phyloP scores from a whole-genome alignment of 2,329 filamentous ascomycete genomes.

The Pseudogymnoascus sp. region DNA sequence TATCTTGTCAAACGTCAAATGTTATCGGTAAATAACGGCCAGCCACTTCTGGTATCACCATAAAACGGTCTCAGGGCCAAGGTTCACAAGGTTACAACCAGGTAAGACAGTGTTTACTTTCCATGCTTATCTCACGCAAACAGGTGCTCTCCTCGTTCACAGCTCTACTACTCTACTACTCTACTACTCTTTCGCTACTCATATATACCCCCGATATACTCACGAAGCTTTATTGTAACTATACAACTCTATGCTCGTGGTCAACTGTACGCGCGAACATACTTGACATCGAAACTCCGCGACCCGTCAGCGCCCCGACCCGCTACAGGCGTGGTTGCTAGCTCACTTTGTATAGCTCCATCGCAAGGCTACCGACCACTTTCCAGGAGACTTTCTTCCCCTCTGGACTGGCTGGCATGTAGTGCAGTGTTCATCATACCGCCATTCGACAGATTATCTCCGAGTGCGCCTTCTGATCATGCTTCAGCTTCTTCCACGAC shows the following conservation, averaged over 20 bases:
- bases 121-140: background rate
- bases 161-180: background rate
- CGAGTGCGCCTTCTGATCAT: background rate
- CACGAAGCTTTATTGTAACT: background rate
- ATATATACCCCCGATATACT: background rate
- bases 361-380: conserved; percentile 1
- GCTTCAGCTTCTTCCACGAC: background rate
- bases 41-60: background rate
- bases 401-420: background rate
- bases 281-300: background rate
- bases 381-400: background rate
- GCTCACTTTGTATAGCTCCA: conserved; percentile 5
- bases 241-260: background rate
- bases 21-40: conserved; percentile 7
- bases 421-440: background rate
- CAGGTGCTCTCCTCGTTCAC: background rate
- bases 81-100: background rate
- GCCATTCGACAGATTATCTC: background rate
- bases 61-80: background rate
- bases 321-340: background rate
- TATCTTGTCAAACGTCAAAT: background rate
- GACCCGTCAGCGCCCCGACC: background rate
- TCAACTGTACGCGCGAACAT: background rate
- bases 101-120: background rate
- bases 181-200: background rate